Conservation (phyloP, 2,329 filamentous ascomycete genomes). For the Exophiala calicioides region DNA sequence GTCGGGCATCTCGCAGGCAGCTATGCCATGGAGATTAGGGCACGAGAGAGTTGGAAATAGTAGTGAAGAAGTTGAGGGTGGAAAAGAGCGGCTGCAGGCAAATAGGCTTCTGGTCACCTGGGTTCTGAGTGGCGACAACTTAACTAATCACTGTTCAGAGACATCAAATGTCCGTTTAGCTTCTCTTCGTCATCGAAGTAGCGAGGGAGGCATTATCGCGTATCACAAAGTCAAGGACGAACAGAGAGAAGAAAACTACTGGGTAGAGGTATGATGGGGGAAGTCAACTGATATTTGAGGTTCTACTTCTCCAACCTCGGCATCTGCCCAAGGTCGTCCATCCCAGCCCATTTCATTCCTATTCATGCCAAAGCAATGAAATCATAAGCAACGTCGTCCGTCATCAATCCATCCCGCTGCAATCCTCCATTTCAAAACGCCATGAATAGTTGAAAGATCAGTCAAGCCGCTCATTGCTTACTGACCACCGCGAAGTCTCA, state of each 20-base stretch:
- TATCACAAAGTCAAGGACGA: no score
- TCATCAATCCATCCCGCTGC: slow-evolving; percentile 1
- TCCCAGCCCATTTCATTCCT: background rate
- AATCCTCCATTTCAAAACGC: slow-evolving; percentile 8
- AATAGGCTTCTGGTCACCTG: no score
- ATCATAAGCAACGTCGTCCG: slow-evolving; percentile 4
- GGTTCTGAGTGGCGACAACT: no score
- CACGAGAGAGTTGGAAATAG: no score
- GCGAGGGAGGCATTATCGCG: no score
- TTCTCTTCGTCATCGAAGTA: no score
- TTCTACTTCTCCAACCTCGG: slow-evolving; percentile 11
- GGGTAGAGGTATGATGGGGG: background rate
- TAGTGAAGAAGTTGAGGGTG: background rate
- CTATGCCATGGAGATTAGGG: no score
- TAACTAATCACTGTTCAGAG: no score
- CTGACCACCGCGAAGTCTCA: slow-evolving; percentile 58
- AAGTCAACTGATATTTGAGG: slow-evolving; percentile 9
- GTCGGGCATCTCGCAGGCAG: slow-evolving; percentile 54
- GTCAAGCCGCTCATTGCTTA: slow-evolving; percentile 16
- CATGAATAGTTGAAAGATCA: slow-evolving; percentile 5
- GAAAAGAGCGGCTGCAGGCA: background rate
- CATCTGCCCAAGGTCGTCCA: background rate
- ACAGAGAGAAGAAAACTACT: background rate
- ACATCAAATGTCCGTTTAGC: no score
- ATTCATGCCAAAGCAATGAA: slow-evolving; percentile 6